phyloP scores from a whole-genome alignment of 1,139 yeast species.

The Saccharomycopsis phalli region DNA sequence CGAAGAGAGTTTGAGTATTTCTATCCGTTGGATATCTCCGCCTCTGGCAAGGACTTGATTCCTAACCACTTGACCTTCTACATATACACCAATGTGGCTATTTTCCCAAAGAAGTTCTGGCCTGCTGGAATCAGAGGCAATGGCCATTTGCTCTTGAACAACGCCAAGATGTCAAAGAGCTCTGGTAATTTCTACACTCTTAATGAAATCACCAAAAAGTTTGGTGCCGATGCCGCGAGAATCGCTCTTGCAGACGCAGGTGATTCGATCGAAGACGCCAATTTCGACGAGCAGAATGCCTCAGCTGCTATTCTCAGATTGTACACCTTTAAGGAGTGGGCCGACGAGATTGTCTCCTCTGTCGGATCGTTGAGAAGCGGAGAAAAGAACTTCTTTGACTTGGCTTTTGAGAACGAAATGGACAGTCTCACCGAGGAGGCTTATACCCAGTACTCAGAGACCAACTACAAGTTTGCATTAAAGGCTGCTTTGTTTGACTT shows the following conservation, averaged over 20 bases:
- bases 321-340: slow-evolving; percentile 91
- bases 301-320: slow-evolving; percentile 95
- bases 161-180: slow-evolving; percentile 95
- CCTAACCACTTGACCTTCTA: slow-evolving; percentile 96
- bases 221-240: slow-evolving; percentile 97
- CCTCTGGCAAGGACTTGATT: slow-evolving; percentile 94
- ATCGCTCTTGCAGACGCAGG: slow-evolving; percentile 99
- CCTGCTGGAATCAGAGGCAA: slow-evolving; percentile 91
- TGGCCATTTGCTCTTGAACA: slow-evolving; percentile 91
- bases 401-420: slow-evolving; percentile 91
- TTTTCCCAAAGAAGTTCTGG: slow-evolving; percentile 88
- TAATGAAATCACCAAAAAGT: slow-evolving; percentile 73
- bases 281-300: slow-evolving; percentile 93
- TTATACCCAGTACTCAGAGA: slow-evolving; percentile 55
- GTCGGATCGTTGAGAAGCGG: slow-evolving; percentile 61
- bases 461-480: slow-evolving; percentile 82
- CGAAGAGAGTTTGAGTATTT: slow-evolving; percentile 94
- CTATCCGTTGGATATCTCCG: slow-evolving; percentile 84
- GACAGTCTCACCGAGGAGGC: slow-evolving; percentile 70
- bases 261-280: slow-evolving; percentile 95
- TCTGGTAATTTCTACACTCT: slow-evolving; percentile 96
- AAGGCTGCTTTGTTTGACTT: slow-evolving; percentile 88
- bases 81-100: slow-evolving; percentile 85
- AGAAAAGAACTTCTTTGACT: slow-evolving; percentile 62
- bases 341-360: slow-evolving; percentile 59